Percentiles rank a stretch among this genome's conserved stretches.
phyloP scores from a whole-genome alignment of 2,329 filamentous ascomycete species.

The Pseudonectria buxi region DNA sequence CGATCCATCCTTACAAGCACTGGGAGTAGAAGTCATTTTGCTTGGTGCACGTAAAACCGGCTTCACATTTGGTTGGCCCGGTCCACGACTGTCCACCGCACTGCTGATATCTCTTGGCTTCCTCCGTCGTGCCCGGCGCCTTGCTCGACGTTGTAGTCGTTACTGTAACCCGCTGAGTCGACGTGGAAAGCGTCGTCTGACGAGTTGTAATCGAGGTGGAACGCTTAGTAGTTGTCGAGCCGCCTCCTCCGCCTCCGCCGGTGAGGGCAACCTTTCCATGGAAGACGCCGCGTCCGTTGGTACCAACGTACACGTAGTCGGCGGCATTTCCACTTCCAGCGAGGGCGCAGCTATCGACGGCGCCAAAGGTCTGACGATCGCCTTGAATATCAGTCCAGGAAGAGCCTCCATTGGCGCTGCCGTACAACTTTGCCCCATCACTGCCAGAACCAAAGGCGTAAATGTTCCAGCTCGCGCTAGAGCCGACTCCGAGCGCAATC shows the following conservation, averaged over 20 bases:
- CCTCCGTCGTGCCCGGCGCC: not conserved
- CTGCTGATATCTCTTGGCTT: slow-evolving; percentile 3
- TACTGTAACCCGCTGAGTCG: not conserved
- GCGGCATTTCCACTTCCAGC: slow-evolving; percentile 40
- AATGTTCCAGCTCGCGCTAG: slow-evolving; percentile 35
- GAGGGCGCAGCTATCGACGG: slow-evolving; percentile 33
- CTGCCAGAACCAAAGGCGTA: slow-evolving; percentile 41
- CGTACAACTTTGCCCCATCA: slow-evolving; percentile 38
- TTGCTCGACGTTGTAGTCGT: not conserved
- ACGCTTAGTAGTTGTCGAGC: not conserved
- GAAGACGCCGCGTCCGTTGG: slow-evolving; percentile 42
- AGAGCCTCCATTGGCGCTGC: slow-evolving; percentile 34
- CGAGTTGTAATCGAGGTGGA: slow-evolving; percentile 1
- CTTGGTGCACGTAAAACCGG: slow-evolving; percentile 5
- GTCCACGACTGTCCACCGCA: slow-evolving; percentile 9
- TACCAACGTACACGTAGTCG: slow-evolving; percentile 42
- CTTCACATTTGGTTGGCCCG: slow-evolving; percentile 6
- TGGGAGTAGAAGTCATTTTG: slow-evolving; percentile 12
- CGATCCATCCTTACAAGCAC: slow-evolving; percentile 2
- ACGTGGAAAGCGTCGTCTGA: not conserved
- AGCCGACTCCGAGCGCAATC: slow-evolving; percentile 37
- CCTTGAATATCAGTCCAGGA: slow-evolving; percentile 44
- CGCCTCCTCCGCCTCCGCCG: not conserved
- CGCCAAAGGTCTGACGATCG: slow-evolving; percentile 35
- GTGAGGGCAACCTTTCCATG: slow-evolving; percentile 13